Conservation (phyloP, 441 rosid genomes). For the Theobroma grandiflorum region DNA sequence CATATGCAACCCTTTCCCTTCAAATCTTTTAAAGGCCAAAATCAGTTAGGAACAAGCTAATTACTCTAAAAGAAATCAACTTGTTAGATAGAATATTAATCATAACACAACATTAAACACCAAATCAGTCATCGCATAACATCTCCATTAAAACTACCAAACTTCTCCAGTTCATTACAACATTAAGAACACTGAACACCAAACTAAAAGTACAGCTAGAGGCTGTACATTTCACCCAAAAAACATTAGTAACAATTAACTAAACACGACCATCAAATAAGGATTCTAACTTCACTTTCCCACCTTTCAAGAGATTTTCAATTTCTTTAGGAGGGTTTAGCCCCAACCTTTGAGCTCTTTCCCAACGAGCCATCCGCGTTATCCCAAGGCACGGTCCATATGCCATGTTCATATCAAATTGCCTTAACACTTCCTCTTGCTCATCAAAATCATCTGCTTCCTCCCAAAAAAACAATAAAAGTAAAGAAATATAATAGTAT, state of each 20-base stretch:
- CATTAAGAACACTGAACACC: neutral
- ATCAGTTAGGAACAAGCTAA: neutral
- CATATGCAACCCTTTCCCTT: neutral
- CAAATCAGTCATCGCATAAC: neutral
- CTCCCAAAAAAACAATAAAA: neutral
- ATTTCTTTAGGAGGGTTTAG: constrained; percentile 53
- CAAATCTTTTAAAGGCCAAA: no score
- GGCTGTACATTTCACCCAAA: constrained; percentile 32
- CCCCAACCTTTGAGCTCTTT: constrained; percentile 53
- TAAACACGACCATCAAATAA: constrained; percentile 54
- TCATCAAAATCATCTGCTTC: constrained; percentile 38
- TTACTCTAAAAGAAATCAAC: neutral
- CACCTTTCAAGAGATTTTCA: constrained; percentile 39
- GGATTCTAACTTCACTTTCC: constrained; percentile 35
- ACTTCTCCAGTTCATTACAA: neutral
- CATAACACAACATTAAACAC: neutral
- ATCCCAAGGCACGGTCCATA: constrained; percentile 66
- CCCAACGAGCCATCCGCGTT: constrained; percentile 55
- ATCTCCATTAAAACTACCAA: constrained; percentile 26
- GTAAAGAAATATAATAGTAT: neutral
- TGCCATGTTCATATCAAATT: constrained; percentile 63
- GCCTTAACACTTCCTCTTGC: constrained; percentile 44
- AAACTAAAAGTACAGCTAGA: constrained; percentile 36
- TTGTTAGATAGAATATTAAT: neutral
- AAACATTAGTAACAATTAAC: constrained; percentile 1